Evolutionary conservation across 2,329 filamentous ascomycete genomes (phyloP).

Genomic region (Colletotrichum spinosum): DNA sequence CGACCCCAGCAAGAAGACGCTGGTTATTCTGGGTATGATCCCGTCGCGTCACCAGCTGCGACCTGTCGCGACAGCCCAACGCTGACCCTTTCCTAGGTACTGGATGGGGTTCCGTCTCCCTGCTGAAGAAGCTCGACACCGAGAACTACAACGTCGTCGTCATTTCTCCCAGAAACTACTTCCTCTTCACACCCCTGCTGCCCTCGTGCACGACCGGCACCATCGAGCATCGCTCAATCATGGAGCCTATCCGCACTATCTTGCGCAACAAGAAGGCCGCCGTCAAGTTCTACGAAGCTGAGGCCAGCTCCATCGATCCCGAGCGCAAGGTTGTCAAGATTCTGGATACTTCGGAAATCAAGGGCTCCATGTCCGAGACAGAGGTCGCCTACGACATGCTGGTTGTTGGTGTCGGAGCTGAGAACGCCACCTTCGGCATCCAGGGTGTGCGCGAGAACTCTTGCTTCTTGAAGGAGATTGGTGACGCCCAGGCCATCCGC

Average conservation of each 20-base stretch:
- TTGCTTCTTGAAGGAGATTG: slow-evolving; percentile 98
- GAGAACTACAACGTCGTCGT: slow-evolving; percentile 99
- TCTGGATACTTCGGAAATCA: slow-evolving; percentile 92
- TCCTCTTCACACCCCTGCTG: slow-evolving; percentile 97
- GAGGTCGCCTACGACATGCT: slow-evolving; percentile 99
- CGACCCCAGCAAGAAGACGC: slow-evolving; percentile 93
- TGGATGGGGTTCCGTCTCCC: slow-evolving; percentile 94
- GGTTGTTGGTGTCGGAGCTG: slow-evolving; percentile 94
- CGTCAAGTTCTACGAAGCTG: slow-evolving; percentile 98
- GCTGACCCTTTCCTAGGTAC: slow-evolving; percentile 72
- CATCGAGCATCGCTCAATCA: slow-evolving; percentile 99
- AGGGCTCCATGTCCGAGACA: slow-evolving; percentile 83
- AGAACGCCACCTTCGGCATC: slow-evolving; percentile 99
- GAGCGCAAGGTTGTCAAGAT: slow-evolving; percentile 90
- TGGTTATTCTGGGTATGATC: slow-evolving; percentile 87
- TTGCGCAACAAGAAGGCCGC: slow-evolving; percentile 92
- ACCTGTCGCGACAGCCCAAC: slow-evolving; percentile 15
- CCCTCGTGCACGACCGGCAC: slow-evolving; percentile 97
- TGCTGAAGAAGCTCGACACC: slow-evolving; percentile 98
- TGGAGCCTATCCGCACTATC: slow-evolving; percentile 98
- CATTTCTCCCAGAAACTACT: slow-evolving; percentile 98
- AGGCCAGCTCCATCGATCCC: slow-evolving; percentile 94
- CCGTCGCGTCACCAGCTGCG: neutral
- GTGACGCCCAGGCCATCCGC: slow-evolving; percentile 93
- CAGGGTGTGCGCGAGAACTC: slow-evolving; percentile 94